These are phyloP conservation scores for Hypoxylon rubiginosum DNA, from an alignment of 2,329 filamentous ascomycete genomes.

Conservation along the genomic window DNA sequence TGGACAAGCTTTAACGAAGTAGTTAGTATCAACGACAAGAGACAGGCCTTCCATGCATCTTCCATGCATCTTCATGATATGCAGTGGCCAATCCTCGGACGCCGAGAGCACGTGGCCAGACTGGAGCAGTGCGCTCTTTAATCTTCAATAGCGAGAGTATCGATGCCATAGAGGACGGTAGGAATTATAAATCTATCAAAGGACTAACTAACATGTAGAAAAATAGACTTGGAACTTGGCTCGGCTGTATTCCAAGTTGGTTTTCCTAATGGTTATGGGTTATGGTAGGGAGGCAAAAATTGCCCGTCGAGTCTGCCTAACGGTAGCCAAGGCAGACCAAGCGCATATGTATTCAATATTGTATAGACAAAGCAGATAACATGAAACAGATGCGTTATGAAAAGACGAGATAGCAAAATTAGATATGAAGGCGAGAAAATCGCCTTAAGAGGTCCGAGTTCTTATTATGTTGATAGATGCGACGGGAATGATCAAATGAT, in stretches of 20 bases:
- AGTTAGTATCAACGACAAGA: conserved; percentile 23
- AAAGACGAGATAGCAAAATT: conserved; percentile 2
- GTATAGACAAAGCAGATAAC: conserved; percentile 7
- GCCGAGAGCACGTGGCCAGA: conserved; percentile 12
- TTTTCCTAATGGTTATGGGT: conserved; percentile 1
- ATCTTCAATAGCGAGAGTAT: conserved; percentile 10
- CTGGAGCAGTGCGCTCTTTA: conserved; percentile 8
- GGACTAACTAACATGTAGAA: conserved; percentile 24
- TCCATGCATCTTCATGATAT: conserved; percentile 20
- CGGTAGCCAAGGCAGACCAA: conserved; percentile 2
- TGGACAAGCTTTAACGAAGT: conserved; percentile 5
- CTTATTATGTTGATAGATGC: conserved; percentile 25
- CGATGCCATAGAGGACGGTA: conserved; percentile 9
- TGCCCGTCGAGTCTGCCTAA: conserved; percentile 5
- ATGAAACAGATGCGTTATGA: conserved; percentile 16
- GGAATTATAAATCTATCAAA: conserved; percentile 24
- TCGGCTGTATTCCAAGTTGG: conserved; percentile 10
- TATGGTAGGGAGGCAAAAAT: conserved; percentile 3
- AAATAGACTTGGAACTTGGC: conserved; percentile 4
- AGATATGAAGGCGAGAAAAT: conserved; percentile 5
- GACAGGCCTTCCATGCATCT: conserved; percentile 1
- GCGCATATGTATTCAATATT: conserved; percentile 2
- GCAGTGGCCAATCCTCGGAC: conserved; percentile 3
- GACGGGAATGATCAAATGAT: not conserved
- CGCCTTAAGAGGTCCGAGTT: conserved; percentile 6